Evolutionary conservation across 192 early-diverging fungal species (phyloP).

Genomic region (Backusella westeae): DNA sequence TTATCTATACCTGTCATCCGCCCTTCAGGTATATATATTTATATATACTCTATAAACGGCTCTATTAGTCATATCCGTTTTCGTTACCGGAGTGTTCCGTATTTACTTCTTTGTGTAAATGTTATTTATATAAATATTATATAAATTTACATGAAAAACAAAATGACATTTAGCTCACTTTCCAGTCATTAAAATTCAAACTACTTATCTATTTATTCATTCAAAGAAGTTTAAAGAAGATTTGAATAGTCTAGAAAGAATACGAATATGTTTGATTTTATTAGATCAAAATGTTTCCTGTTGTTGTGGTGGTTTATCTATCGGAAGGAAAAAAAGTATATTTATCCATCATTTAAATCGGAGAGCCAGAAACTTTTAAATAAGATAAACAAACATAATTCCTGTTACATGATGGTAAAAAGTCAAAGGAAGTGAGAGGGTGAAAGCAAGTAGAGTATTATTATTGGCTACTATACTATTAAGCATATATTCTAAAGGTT

Average conservation of each 20-base stretch:
- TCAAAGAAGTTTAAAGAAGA: neutral
- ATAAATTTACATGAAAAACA: neutral
- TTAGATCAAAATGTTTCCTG: neutral
- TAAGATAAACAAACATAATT: neutral
- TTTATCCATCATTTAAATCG: constrained; percentile 7
- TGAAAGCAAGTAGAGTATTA: neutral
- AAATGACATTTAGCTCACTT: neutral
- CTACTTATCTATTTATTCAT: neutral
- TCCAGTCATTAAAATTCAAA: neutral
- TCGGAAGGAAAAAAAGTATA: neutral
- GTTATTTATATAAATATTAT: neutral
- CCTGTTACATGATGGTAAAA: neutral
- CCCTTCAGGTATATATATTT: neutral
- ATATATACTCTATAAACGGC: neutral
- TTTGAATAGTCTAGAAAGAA: neutral
- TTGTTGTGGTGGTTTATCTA: neutral
- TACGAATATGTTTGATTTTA: neutral
- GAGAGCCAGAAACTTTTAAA: neutral
- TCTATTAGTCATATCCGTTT: neutral
- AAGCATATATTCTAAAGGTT: neutral
- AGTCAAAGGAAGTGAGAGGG: neutral
- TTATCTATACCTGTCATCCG: neutral
- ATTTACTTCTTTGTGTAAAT: neutral
- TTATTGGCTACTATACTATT: neutral
- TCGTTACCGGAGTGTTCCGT: neutral